Evolutionary conservation across 306 rosid species (phyloP).

Genomic region (Malus domestica): DNA sequence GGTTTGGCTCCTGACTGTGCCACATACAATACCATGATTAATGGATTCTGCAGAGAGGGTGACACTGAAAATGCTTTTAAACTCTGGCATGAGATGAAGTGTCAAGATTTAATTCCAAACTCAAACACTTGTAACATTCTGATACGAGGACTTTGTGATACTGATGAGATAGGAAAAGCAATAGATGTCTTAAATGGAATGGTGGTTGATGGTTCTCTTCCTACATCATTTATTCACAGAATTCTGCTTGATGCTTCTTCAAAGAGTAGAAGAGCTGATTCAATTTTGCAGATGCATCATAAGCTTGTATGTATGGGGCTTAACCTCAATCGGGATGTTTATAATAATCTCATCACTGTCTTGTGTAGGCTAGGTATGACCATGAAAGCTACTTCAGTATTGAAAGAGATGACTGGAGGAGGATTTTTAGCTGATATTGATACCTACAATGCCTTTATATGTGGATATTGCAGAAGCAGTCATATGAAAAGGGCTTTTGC

Average conservation of each 20-base stretch:
- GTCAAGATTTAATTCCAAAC: constrained; percentile 51
- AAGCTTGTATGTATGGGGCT: constrained; percentile 61
- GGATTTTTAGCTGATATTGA: constrained; percentile 49
- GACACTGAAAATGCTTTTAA: constrained; percentile 44
- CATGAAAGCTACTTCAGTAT: constrained; percentile 54
- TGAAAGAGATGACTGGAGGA: constrained; percentile 47
- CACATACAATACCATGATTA: constrained; percentile 70
- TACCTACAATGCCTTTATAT: constrained; percentile 73
- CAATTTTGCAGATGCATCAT: constrained; percentile 57
- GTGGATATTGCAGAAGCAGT: constrained; percentile 59
- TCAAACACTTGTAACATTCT: constrained; percentile 48
- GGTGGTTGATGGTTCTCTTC: constrained; percentile 47
- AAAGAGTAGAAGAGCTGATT: constrained; percentile 45
- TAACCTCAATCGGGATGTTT: constrained; percentile 44
- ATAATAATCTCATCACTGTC: constrained; percentile 54
- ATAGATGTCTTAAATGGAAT: constrained; percentile 53
- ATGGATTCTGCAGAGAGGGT: constrained; percentile 54
- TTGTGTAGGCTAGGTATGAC: constrained; percentile 87
- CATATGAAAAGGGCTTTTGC: constrained; percentile 57
- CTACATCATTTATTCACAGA: constrained; percentile 42
- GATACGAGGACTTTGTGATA: constrained; percentile 59
- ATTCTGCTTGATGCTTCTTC: constrained; percentile 58
- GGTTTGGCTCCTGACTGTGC: constrained; percentile 75
- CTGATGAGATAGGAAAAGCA: constrained; percentile 53
- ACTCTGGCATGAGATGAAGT: constrained; percentile 79